phyloP scores from a whole-genome alignment of 345 rosid genomes.

The Syzygium jambos region DNA sequence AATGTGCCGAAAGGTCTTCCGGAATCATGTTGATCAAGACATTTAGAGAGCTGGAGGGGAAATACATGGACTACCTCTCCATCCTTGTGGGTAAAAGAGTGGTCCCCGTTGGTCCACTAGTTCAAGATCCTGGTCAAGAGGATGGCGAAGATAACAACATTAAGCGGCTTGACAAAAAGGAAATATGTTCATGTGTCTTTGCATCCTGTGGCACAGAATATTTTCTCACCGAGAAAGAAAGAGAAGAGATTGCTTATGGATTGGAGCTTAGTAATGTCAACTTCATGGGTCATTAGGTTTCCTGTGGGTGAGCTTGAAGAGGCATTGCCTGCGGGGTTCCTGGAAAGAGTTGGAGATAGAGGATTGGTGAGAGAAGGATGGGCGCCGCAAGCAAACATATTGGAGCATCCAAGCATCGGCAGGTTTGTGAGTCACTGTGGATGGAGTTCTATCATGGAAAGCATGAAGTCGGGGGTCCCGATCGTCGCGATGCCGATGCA shows the following conservation, averaged over 20 bases:
- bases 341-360: constrained; percentile 11
- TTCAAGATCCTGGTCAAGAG: background rate
- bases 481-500: constrained; percentile 23
- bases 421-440: constrained; percentile 30
- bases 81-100: constrained; percentile 8
- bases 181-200: constrained; percentile 9
- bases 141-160: constrained; percentile 6
- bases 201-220: constrained; percentile 31
- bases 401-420: constrained; percentile 10
- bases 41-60: constrained; percentile 23
- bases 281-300: constrained; percentile 31
- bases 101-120: constrained; percentile 25
- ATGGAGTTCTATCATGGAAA: constrained; percentile 23
- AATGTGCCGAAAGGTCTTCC: background rate
- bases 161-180: constrained; percentile 20
- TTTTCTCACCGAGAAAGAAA: constrained; percentile 16
- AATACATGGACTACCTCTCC: constrained; percentile 17
- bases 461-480: constrained; percentile 19
- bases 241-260: constrained; percentile 26
- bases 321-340: constrained; percentile 19
- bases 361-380: constrained; percentile 20
- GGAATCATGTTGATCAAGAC: constrained; percentile 15
- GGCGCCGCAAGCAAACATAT: constrained; percentile 27
- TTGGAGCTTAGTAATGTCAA: constrained; percentile 17
- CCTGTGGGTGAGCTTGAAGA: constrained; percentile 1